A percentile compares a stretch with the other conserved stretches of the same genome.
Evolutionary conservation across 106 monocot species (phyloP).

Genomic region (Phalaenopsis equestris): DNA sequence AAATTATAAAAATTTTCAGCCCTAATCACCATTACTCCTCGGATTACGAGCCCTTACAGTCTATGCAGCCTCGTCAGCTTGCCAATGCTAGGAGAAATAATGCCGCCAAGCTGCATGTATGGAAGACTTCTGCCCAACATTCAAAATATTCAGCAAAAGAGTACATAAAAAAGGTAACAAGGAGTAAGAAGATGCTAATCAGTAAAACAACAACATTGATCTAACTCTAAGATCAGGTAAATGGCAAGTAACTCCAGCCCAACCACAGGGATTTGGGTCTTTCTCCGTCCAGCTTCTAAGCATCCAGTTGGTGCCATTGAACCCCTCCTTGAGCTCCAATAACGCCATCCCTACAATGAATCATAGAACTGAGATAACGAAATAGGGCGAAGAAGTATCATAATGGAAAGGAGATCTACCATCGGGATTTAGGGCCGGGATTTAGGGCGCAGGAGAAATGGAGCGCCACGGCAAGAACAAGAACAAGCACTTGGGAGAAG

Average conservation of each 20-base stretch:
- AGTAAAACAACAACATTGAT: constrained; percentile 44
- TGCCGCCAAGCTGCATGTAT: constrained; percentile 73
- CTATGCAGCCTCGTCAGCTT: constrained; percentile 76
- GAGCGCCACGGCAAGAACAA: not conserved
- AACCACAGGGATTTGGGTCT: constrained; percentile 73
- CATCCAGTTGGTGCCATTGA: constrained; percentile 37
- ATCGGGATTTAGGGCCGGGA: constrained; percentile 9
- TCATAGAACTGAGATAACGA: not conserved
- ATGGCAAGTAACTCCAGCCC: constrained; percentile 81
- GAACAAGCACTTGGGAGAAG: not conserved
- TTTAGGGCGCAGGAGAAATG: constrained; percentile 4
- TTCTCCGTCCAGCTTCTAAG: constrained; percentile 53
- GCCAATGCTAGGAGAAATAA: constrained; percentile 83
- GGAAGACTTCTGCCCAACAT: constrained; percentile 58
- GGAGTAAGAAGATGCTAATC: not conserved
- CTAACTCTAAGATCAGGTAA: constrained; percentile 62
- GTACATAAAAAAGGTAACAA: not conserved
- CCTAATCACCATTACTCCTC: not conserved
- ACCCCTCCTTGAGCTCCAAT: constrained; percentile 70
- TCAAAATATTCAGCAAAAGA: not conserved
- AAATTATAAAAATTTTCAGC: not conserved
- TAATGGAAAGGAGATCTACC: not conserved
- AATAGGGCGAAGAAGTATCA: not conserved
- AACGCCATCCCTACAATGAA: constrained; percentile 46
- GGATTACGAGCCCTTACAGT: constrained; percentile 39